phyloP scores from a whole-genome alignment of 2,329 filamentous ascomycete species.

The Colletotrichum siamense region DNA sequence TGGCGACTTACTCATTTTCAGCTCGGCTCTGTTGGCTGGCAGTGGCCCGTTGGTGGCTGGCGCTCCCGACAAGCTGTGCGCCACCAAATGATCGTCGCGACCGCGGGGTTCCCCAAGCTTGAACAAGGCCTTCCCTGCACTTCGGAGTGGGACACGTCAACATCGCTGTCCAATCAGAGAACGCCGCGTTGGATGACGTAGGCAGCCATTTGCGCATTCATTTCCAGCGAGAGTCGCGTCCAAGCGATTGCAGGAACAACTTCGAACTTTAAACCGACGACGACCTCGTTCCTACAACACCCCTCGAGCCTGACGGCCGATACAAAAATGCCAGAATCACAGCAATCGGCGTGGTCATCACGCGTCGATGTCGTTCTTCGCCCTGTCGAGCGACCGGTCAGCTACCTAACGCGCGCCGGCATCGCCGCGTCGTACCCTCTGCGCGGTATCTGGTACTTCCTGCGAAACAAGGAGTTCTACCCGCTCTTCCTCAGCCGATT shows the following conservation, averaged over 20 bases:
- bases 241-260: neutral
- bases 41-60: neutral
- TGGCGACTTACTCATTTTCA: neutral
- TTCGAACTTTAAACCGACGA: neutral
- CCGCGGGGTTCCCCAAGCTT: neutral
- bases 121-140: neutral
- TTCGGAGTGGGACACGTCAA: neutral
- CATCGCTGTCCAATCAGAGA: neutral
- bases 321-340: neutral
- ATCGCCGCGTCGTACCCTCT: constrained; percentile 61
- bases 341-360: constrained; percentile 11
- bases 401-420: constrained; percentile 49
- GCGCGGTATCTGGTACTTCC: constrained; percentile 83
- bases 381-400: constrained; percentile 39
- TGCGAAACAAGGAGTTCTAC: constrained; percentile 78
- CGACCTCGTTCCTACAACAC: neutral
- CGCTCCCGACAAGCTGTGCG: neutral
- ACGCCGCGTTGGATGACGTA: neutral
- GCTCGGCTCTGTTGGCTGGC: neutral
- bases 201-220: neutral
- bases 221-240: neutral
- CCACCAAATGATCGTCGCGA: neutral
- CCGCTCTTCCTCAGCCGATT: constrained; percentile 81
- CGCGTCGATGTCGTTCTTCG: constrained; percentile 7
- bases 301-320: neutral